A percentile compares a stretch with the other conserved stretches of the same genome.
Conservation (phyloP, 352 stramenopile species). For the Globisporangium spiculum region DNA sequence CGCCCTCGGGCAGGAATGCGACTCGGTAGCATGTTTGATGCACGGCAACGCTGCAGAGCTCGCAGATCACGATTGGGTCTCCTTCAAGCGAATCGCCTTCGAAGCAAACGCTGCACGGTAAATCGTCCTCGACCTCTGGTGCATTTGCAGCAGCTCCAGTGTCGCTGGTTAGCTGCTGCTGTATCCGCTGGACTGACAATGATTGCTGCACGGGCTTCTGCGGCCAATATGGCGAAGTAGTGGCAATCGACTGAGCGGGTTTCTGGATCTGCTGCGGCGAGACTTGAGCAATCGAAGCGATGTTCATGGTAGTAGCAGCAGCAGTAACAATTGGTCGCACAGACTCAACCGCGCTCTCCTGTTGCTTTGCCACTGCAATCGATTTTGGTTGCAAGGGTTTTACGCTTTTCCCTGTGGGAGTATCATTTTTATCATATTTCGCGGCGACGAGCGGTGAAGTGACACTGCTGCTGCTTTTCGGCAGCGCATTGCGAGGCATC, state of each 20-base stretch:
- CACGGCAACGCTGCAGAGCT: slow-evolving; percentile 64
- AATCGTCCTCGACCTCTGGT: slow-evolving; percentile 37
- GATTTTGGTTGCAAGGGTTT: not conserved
- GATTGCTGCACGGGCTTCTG: not conserved
- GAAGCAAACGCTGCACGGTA: slow-evolving; percentile 63
- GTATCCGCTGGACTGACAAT: not conserved
- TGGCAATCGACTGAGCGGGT: not conserved
- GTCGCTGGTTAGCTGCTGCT: not conserved
- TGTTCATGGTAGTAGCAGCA: too few relatives aligned
- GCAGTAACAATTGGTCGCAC: not conserved
- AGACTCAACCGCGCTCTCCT: not conserved
- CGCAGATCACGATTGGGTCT: slow-evolving; percentile 81
- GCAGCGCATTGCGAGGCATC: not conserved
- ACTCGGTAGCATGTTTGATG: slow-evolving; percentile 84
- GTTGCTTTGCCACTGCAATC: not conserved
- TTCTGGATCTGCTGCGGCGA: not conserved
- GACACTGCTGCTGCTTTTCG: slow-evolving; percentile 6
- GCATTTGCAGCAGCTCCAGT: not conserved
- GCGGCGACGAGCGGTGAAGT: not conserved
- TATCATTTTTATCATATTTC: not conserved
- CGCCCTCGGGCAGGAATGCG: slow-evolving; percentile 53
- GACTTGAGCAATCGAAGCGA: not conserved
- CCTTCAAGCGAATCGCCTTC: slow-evolving; percentile 61
- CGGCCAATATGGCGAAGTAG: not conserved
- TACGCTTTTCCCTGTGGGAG: not conserved